These are phyloP conservation scores for Cutaneotrichosporon arboriforme DNA, from an alignment of 1,284 basidiomycete species.

Conservation along the genomic window DNA sequence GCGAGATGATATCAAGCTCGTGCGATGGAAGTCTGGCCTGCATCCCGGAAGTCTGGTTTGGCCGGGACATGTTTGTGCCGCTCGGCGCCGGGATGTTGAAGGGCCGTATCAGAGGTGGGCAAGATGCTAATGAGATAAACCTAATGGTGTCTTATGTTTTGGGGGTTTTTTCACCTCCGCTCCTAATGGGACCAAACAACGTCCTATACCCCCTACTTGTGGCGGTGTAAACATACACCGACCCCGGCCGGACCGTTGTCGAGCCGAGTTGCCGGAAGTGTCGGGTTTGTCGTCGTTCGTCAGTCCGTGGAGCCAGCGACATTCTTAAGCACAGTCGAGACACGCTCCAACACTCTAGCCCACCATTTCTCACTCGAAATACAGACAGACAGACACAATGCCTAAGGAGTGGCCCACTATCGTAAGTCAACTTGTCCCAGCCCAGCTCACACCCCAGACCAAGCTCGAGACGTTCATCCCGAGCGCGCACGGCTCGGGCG, in stretches of 20 bases:
- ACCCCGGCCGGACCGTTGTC: background rate
- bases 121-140: too few relatives aligned
- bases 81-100: background rate
- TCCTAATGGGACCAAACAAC: background rate
- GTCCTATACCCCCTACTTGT: background rate
- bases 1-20: background rate
- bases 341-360: background rate
- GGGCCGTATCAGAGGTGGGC: too few relatives aligned
- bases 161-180: too few relatives aligned
- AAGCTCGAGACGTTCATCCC: conserved; percentile 51
- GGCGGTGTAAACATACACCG: background rate
- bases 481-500: conserved; percentile 49
- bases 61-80: background rate
- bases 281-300: background rate
- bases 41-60: background rate
- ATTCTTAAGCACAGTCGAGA: background rate
- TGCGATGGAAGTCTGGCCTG: background rate
- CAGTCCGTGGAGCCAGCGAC: too few relatives aligned
- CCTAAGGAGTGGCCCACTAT: conserved; percentile 20
- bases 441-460: conserved; percentile 20
- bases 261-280: background rate
- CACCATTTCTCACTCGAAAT: background rate
- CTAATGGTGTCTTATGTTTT: too few relatives aligned
- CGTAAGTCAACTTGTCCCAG: conserved; percentile 9
- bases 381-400: conserved; percentile 7